Evolutionary conservation across 208 protist genomes (phyloP), one percentile per base, ranked within the genome.

Genomic region (Crithidia bombi): DNA sequence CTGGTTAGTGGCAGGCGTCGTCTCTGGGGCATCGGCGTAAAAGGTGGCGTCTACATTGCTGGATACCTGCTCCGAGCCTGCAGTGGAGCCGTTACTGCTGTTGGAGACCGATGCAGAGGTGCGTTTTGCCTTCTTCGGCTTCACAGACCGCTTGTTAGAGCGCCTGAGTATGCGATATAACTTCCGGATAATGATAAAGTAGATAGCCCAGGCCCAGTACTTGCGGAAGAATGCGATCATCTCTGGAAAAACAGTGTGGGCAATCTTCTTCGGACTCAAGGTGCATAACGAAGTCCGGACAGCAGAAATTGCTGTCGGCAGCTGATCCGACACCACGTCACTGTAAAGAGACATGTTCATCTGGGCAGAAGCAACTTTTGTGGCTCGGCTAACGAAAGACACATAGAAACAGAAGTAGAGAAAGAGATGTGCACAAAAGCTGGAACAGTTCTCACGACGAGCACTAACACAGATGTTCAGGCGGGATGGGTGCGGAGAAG

Each of bases 171-270:
- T 67, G 51, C 78, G 68, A 50, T 73, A 75, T 1, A 83, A 54
- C 59, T 83, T 83, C 12, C 73, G 65, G 26, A 79, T 15, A 59
- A 79, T 67, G 26, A 83, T 32, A 52, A 79, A 83, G 65, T 83
- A 83, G 14, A 83, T 43, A 2, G n/a, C 65, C 59, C 66, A 76
- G 44, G 39, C 57, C 73, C 72, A 79, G 61, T 83, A 83, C 25
- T 74, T 73, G 10, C 68, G 44, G 9, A 79, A 65, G 26, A 77
- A 73, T n/a, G 46, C 44, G 26, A 70, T 9, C 19, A 79, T 19
- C 47, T 68, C 63, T 21, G 65, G 61, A 35, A 69, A 58, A 38
- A 79, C 51, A 10, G 19, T 65, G 25, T 70, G 71, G 1, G 39
- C 65, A 5, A 66, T 25, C 17, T 75, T 57, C 5, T 67, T 32